Conservation (phyloP, 2,329 filamentous ascomycete genomes). For the Phoma sp. region DNA sequence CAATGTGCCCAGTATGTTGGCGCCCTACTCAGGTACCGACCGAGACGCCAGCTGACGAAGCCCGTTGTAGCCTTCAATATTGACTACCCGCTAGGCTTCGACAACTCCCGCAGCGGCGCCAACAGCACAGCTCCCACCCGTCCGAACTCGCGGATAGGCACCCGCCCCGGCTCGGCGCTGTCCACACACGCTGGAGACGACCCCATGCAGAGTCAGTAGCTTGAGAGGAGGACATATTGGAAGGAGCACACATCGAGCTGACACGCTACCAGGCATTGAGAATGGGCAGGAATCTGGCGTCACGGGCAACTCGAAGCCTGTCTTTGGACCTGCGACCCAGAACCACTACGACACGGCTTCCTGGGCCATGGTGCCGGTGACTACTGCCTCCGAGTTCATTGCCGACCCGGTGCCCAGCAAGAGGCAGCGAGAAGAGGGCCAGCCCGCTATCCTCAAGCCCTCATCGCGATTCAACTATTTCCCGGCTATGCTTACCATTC, state of each 20-base stretch:
- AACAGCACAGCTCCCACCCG: conserved; percentile 45
- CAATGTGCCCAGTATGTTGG: conserved; percentile 34
- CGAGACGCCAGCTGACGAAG: conserved; percentile 20
- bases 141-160: conserved; percentile 40
- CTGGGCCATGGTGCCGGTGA: conserved; percentile 63
- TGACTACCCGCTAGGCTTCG: conserved; percentile 39
- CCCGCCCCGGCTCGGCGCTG: conserved; percentile 38
- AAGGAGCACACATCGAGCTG: conserved; percentile 14
- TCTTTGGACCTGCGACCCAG: conserved; percentile 62
- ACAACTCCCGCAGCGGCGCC: conserved; percentile 39
- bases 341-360: conserved; percentile 59
- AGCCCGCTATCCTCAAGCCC: conserved; percentile 65
- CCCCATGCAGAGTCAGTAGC: conserved; percentile 42
- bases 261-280: conserved; percentile 39
- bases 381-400: conserved; percentile 56
- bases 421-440: conserved; percentile 53
- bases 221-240: background rate
- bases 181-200: conserved; percentile 41
- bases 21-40: conserved; percentile 3
- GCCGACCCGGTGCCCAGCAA: conserved; percentile 60
- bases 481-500: conserved; percentile 64
- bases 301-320: conserved; percentile 48
- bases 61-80: conserved; percentile 40
- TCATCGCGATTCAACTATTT: conserved; percentile 59
- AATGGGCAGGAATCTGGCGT: conserved; percentile 61